phyloP scores from a whole-genome alignment of 352 stramenopile genomes.

The Pythium aphanidermatum region DNA sequence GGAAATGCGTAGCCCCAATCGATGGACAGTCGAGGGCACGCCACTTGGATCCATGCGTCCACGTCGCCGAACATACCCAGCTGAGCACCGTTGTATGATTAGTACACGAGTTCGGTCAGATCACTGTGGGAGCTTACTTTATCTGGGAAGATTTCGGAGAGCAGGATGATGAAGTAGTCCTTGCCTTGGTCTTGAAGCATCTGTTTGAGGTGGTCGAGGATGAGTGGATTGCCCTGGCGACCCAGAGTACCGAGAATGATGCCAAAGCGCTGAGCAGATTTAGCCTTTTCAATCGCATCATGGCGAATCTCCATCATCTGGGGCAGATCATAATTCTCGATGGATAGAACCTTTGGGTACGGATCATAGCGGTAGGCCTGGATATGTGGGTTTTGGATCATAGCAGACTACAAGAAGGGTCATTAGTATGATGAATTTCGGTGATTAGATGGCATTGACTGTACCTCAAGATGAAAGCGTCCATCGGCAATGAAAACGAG shows the following conservation, averaged over 20 bases:
- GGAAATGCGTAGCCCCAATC: conserved; percentile 98
- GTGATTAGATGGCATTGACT: not conserved
- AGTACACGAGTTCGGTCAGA: not conserved
- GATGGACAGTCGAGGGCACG: conserved; percentile 97
- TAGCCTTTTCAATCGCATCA: conserved; percentile 68
- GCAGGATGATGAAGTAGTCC: conserved; percentile 92
- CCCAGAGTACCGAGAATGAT: conserved; percentile 98
- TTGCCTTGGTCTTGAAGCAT: conserved; percentile 87
- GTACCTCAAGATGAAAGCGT: conserved; percentile 97
- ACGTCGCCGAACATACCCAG: conserved; percentile 83
- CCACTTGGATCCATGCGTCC: conserved; percentile 98
- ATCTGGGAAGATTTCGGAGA: conserved; percentile 97
- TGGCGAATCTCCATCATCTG: conserved; percentile 94
- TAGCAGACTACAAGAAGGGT: conserved; percentile 74
- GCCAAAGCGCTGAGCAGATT: conserved; percentile 88
- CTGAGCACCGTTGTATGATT: conserved; percentile 28
- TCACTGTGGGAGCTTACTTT: conserved; percentile 29
- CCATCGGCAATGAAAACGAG: conserved; percentile 99
- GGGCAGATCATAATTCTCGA: conserved; percentile 95
- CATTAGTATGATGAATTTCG: not conserved
- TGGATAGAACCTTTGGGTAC: conserved; percentile 96
- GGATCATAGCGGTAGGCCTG: conserved; percentile 97
- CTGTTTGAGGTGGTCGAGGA: conserved; percentile 92
- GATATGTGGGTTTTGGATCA: conserved; percentile 98
- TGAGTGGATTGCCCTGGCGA: conserved; percentile 95